Conservation (phyloP, 805 yeast species). For the Jamesozyma spencerorum region DNA sequence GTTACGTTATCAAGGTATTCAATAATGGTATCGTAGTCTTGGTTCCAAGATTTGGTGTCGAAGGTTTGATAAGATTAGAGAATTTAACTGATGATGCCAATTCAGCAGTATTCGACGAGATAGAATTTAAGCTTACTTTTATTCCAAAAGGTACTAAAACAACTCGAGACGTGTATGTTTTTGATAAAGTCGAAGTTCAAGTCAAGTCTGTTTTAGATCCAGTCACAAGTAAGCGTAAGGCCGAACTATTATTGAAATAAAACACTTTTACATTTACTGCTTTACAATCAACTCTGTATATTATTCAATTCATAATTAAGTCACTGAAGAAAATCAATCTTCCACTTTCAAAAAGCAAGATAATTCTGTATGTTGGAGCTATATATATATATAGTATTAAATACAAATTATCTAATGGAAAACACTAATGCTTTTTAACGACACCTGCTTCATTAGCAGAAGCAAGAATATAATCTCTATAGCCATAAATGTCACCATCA, state of each 20-base stretch:
- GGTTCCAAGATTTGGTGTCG: constrained; percentile 94
- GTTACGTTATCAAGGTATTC: constrained; percentile 85
- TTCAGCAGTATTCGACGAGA: constrained; percentile 66
- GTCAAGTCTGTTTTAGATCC: constrained; percentile 79
- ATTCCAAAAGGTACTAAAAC: constrained; percentile 36
- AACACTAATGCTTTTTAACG: constrained; percentile 62
- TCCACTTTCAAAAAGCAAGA: neutral
- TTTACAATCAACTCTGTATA: neutral
- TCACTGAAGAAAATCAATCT: neutral
- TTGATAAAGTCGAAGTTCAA: constrained; percentile 77
- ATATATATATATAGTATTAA: neutral
- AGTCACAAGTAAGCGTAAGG: constrained; percentile 85
- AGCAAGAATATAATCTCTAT: constrained; percentile 77
- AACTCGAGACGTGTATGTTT: constrained; percentile 51
- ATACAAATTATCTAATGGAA: too few species aligned
- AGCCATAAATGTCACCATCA: constrained; percentile 75
- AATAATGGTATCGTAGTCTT: constrained; percentile 90
- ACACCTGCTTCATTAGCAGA: constrained; percentile 81
- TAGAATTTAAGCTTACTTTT: constrained; percentile 59
- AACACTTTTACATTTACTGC: neutral
- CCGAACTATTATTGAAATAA: constrained; percentile 56
- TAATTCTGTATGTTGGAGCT: neutral
- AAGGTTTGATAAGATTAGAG: constrained; percentile 80
- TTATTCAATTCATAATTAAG: neutral
- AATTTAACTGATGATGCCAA: constrained; percentile 55